Base-by-base conservation (phyloP, 352 stramenopile species). In the Sclerospora graminicola region DNA sequence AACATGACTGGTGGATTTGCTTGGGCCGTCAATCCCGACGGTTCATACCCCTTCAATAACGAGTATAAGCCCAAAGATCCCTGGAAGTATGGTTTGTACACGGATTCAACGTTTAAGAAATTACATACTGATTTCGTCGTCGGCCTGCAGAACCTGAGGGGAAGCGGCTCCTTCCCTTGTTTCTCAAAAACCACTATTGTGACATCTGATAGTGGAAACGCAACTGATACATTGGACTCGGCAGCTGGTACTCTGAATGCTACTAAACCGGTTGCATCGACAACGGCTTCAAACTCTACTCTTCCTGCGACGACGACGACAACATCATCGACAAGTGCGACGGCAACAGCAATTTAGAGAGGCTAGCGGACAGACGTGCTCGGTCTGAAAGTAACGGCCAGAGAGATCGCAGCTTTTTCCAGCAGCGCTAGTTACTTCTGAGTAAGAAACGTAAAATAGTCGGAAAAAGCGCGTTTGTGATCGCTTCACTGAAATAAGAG, bases 21-120 rank as follows among this genome's bases (percentile, higher is more conserved):
- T 11, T 90, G 79, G 79, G 73, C 73, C 11, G 47, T 88, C n/a
- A 90, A 90, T 41, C 75, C 79, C 0, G 79, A 90, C 44, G 63
- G 70, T 33, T 45, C 66, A 5, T 90, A 88, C 56, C 61, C 82
- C 54, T 88, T 80, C 21, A 90, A 90, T 53, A 69, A 82, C 48
- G 61, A 66, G 48, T 84, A 82, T 60, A 57, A 63, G 54, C 55
- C 61, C 4, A 66, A 82, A 8, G 57, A 69, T 34, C 60, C 61
- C 43, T 90, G 68, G 63, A 57, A 76, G 8, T 90, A 84, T 44
- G 79, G 79, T 19, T 49, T 90, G 11, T 90, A 88, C 53, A 68
- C 58, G n/a, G 57, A 68, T 48, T 67, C 64, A 43, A 73, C 74
- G 32, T 90, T 70, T 72, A 46, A 72, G 6, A 45, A 51, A 0